These are phyloP conservation scores for Suillus hirtellus DNA, from an alignment of 768 basidiomycete species.

Conservation along the genomic window DNA sequence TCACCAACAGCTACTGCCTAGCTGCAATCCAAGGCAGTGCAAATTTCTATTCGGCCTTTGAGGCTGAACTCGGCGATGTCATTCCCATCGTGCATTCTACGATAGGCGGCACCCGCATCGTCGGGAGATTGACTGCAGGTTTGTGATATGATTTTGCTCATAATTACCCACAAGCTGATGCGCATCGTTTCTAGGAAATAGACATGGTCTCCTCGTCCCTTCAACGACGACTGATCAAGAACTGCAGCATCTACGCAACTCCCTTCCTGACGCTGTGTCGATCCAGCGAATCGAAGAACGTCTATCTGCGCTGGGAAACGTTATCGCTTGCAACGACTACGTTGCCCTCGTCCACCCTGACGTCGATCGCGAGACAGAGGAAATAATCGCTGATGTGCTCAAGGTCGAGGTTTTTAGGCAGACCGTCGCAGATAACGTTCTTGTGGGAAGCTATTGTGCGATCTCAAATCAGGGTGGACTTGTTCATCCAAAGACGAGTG, in stretches of 20 bases:
- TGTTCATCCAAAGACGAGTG: constrained; percentile 95
- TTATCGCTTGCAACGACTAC: constrained; percentile 98
- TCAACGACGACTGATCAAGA: constrained; percentile 97
- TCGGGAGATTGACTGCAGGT: constrained; percentile 94
- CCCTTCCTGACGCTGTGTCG: constrained; percentile 88
- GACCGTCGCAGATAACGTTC: constrained; percentile 94
- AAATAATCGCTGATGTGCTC: constrained; percentile 98
- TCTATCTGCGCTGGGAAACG: constrained; percentile 95
- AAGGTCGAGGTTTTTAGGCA: constrained; percentile 99
- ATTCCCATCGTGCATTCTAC: constrained; percentile 95
- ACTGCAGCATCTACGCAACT: constrained; percentile 94
- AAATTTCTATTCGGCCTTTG: constrained; percentile 98
- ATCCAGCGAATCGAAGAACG: constrained; percentile 98
- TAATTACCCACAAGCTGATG: neutral
- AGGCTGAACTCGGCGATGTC: constrained; percentile 90
- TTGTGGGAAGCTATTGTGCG: constrained; percentile 94
- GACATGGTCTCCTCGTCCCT: constrained; percentile 96
- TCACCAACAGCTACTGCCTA: constrained; percentile 98
- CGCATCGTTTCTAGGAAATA: constrained; percentile 62
- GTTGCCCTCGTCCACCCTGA: constrained; percentile 99
- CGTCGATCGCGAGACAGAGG: constrained; percentile 96
- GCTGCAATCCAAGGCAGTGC: constrained; percentile 91
- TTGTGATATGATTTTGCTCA: constrained; percentile 13
- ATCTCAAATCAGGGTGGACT: constrained; percentile 97
- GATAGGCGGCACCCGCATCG: constrained; percentile 91